Evolutionary conservation across 257 asterid genomes (phyloP).

Genomic region (Penstemon newberryi): DNA sequence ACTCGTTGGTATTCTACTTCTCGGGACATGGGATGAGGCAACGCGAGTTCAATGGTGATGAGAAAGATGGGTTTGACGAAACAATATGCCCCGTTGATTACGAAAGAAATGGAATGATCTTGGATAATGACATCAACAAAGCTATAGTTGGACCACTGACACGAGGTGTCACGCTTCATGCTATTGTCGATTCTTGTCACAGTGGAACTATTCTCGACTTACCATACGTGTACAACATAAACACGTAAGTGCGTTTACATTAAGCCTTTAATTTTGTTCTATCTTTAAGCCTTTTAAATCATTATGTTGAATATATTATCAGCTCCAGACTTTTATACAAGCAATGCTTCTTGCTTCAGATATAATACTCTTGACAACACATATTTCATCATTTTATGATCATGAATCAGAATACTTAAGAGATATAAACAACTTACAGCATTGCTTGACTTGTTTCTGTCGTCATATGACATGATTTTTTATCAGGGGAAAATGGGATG

Average conservation of each 20-base stretch:
- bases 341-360: neutral
- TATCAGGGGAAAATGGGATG: conserved; percentile 53
- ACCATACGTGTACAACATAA: conserved; percentile 53
- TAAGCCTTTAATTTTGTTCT: too few species aligned
- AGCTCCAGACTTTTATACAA: too few species aligned
- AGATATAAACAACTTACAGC: conserved; percentile 24
- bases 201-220: conserved; percentile 66
- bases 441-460: conserved; percentile 8
- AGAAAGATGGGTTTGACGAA: conserved; percentile 61
- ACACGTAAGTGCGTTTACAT: conserved; percentile 35
- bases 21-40: conserved; percentile 63
- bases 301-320: too few species aligned
- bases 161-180: conserved; percentile 54
- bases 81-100: conserved; percentile 55
- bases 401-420: neutral
- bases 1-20: conserved; percentile 58
- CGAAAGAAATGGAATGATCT: conserved; percentile 43
- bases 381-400: neutral
- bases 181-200: conserved; percentile 60
- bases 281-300: too few species aligned
- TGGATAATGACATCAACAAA: conserved; percentile 60
- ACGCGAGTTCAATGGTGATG: conserved; percentile 41
- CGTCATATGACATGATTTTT: too few species aligned
- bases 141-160: conserved; percentile 59
- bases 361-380: conserved; percentile 1